Base-by-base conservation (phyloP, 768 basidiomycete genomes). In the Suillus bovinus region DNA sequence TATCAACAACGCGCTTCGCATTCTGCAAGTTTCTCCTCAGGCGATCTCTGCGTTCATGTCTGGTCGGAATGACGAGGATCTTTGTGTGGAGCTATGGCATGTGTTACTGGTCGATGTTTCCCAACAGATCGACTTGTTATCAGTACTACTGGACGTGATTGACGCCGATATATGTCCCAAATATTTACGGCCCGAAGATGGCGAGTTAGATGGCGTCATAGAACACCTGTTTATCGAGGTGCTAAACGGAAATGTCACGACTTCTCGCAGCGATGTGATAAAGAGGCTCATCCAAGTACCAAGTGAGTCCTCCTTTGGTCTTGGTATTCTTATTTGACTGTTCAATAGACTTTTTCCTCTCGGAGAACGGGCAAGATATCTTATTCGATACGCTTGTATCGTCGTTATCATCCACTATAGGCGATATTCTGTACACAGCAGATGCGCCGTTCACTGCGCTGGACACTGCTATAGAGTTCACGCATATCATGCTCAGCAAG, bases 141-240 rank as follows among this genome's bases (percentile, higher is more conserved):
- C 77, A 0, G 69, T 74, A 1, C 63, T 88, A 13, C 69, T 88
- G 49, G 77, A 78, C 27, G 81, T 80, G 0, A 76, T 77, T 2
- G 69, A 77, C 41, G 68, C 70, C 14, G 74, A 72, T 13, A 50
- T 66, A 1, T 74, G 89, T 4, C 82, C 86, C 2, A 62, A 36
- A 8, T 79, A 82, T 66, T 69, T 89, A 24, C 80, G 69, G 61
- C 83, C 86, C 9, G 67, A 68, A 41, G 74, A 60, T 2, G 72
- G 73, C 17, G 78, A 82, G 60, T 74, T 89, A 57, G 85, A 87
- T 60, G 69, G 50, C 3, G 62, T 84, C 1, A 72, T 84, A 2
- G 75, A 75, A 1, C 65, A 64, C 13, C 58, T 85, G 41, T 70
- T 87, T 13, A 74, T 75, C 4, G 71, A 78, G 16, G 77, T 76